Percentiles rank a stretch among this genome's conserved stretches.
Conservation (phyloP, 2,329 filamentous ascomycete species). For the Claviceps monticola region DNA sequence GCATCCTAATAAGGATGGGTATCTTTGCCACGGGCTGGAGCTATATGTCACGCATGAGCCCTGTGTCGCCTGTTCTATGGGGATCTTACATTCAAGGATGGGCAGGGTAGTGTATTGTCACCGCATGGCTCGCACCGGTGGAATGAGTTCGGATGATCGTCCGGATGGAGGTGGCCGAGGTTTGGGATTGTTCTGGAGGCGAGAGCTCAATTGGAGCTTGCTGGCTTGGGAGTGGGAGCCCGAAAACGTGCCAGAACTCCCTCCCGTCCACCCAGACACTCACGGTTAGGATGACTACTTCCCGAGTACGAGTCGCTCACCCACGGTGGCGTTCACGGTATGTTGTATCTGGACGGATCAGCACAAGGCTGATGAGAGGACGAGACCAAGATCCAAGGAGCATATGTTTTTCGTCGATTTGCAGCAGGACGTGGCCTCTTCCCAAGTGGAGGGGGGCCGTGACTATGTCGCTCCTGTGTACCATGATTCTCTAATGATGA, state of each 20-base stretch:
- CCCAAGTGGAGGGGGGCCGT: not conserved
- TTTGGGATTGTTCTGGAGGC: constrained; percentile 56
- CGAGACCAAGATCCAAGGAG: not conserved
- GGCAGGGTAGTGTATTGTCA: constrained; percentile 68
- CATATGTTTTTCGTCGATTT: not conserved
- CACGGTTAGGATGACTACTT: constrained; percentile 36
- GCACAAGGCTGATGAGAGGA: not conserved
- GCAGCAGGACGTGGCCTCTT: not conserved
- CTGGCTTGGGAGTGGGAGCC: constrained; percentile 65
- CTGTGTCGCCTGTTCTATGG: constrained; percentile 95
- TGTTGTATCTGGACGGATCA: not conserved
- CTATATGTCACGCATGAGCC: constrained; percentile 93
- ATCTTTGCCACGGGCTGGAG: constrained; percentile 86
- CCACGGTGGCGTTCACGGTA: constrained; percentile 4
- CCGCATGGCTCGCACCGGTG: constrained; percentile 69
- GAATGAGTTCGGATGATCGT: constrained; percentile 64
- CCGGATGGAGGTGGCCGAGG: constrained; percentile 42
- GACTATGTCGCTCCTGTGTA: not conserved
- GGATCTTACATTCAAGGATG: constrained; percentile 86
- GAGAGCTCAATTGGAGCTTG: constrained; percentile 77
- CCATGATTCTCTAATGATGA: not conserved
- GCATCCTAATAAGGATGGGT: constrained; percentile 61
- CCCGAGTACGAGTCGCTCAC: constrained; percentile 22
- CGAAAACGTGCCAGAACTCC: constrained; percentile 23
- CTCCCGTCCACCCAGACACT: constrained; percentile 31